Evolutionary conservation across 2,329 filamentous ascomycete genomes (phyloP).

Genomic region (Biscogniauxia mediterranea): DNA sequence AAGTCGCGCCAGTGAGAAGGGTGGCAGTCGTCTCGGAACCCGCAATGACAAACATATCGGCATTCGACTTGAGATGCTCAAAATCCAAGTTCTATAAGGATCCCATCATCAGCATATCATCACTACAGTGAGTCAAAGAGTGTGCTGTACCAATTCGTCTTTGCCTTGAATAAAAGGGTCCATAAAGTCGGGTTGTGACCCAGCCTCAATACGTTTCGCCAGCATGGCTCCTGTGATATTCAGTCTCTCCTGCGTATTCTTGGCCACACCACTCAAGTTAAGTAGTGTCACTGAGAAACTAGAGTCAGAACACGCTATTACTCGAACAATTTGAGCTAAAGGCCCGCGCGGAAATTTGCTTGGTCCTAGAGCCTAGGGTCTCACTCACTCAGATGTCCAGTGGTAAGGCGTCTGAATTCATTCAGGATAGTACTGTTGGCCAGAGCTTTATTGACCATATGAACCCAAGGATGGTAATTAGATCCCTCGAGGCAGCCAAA

Average conservation of each 20-base stretch:
- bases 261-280: constrained; percentile 1
- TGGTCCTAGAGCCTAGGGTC: neutral
- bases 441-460: neutral
- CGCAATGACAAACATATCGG: constrained; percentile 13
- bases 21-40: constrained; percentile 23
- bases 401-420: neutral
- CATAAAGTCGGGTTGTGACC: constrained; percentile 27
- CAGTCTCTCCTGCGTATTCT: constrained; percentile 3
- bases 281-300: neutral
- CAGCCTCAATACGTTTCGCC: constrained; percentile 21
- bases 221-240: constrained; percentile 12
- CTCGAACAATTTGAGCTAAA: too few relatives aligned
- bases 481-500: constrained; percentile 20
- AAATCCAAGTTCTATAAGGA: constrained; percentile 6
- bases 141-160: constrained; percentile 12
- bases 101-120: neutral
- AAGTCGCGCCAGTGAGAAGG: constrained; percentile 11
- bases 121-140: neutral
- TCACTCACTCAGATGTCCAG: neutral
- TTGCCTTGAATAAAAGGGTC: constrained; percentile 23
- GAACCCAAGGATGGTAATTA: constrained; percentile 11
- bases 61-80: constrained; percentile 8
- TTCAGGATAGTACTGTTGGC: neutral
- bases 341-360: too few relatives aligned
- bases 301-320: neutral